A percentile compares a stretch with the other conserved stretches of the same genome.
These are phyloP conservation scores for Ruellia speciosa DNA, from an alignment of 305 asterid genomes.

Conservation along the genomic window DNA sequence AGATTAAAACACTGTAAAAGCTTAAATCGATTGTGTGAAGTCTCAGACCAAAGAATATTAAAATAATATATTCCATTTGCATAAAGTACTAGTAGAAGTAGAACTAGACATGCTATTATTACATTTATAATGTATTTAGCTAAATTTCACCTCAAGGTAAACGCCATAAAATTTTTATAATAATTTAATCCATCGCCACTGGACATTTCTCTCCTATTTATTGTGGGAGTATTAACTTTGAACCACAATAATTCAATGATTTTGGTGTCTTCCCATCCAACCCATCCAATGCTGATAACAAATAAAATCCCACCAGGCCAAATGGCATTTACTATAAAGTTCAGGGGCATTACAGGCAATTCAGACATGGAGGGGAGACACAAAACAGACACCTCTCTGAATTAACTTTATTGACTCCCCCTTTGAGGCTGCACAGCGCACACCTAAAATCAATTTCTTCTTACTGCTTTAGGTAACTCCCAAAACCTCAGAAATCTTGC, in stretches of 20 bases:
- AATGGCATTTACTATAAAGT: conserved; percentile 15
- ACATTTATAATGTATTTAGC: too few species aligned
- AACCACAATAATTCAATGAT: conserved; percentile 26
- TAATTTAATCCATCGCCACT: too few species aligned
- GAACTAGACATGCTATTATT: too few species aligned
- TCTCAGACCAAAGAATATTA: too few species aligned
- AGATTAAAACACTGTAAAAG: too few species aligned
- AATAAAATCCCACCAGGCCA: conserved; percentile 21
- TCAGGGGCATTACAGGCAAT: conserved; percentile 25
- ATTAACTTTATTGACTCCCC: too few species aligned
- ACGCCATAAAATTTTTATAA: too few species aligned
- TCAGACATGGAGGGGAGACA: conserved; percentile 20
- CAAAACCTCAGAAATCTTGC: conserved; percentile 17
- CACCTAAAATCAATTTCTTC: conserved; percentile 5
- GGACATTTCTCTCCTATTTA: too few species aligned
- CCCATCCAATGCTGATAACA: conserved; percentile 20
- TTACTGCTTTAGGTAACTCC: conserved; percentile 26
- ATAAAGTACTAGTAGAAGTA: too few species aligned
- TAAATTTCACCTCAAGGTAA: too few species aligned
- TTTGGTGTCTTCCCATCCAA: conserved; percentile 22
- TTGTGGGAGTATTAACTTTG: conserved; percentile 5
- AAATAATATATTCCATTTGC: too few species aligned
- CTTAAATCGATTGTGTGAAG: too few species aligned
- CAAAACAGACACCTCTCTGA: conserved; percentile 17
- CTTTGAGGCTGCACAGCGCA: not conserved